Evolutionary conservation across 352 stramenopile genomes (phyloP).

Genomic region (Blastocystis sp.): DNA sequence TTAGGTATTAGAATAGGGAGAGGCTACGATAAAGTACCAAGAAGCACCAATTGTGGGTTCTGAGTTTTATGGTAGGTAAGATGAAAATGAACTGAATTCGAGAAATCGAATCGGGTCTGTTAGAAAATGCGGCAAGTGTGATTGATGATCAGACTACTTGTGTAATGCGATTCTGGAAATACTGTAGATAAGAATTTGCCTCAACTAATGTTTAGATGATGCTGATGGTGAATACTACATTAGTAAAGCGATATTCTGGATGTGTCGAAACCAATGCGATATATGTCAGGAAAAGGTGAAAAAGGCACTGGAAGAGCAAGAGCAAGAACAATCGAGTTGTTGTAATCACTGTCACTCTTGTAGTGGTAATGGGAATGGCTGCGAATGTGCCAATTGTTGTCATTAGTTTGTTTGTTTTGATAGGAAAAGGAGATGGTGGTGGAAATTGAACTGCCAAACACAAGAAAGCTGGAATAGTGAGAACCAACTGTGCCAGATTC

Average conservation of each 20-base stretch:
- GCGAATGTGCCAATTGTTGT: background rate
- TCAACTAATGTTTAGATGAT: background rate
- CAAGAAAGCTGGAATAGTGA: background rate
- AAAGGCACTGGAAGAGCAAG: background rate
- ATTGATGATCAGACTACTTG: background rate
- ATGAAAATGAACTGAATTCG: background rate
- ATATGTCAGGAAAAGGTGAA: background rate
- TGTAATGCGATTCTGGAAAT: background rate
- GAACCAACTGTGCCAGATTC: background rate
- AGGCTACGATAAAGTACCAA: background rate
- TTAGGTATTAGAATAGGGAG: background rate
- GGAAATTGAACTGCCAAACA: background rate
- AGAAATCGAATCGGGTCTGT: background rate
- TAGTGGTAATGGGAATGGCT: background rate
- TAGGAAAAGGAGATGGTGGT: conserved; percentile 14
- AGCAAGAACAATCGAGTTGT: background rate
- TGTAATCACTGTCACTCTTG: background rate
- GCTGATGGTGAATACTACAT: conserved; percentile 44
- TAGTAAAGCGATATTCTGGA: conserved; percentile 26
- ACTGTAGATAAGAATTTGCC: background rate
- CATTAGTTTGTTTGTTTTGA: conserved; percentile 14
- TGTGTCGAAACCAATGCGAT: background rate
- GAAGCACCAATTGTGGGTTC: background rate
- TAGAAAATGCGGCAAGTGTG: background rate
- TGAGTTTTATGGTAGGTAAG: background rate